A percentile compares a stretch with the other conserved stretches of the same genome.
Conservation (phyloP, 2,329 filamentous ascomycete genomes). For the Fusarium torreyae region DNA sequence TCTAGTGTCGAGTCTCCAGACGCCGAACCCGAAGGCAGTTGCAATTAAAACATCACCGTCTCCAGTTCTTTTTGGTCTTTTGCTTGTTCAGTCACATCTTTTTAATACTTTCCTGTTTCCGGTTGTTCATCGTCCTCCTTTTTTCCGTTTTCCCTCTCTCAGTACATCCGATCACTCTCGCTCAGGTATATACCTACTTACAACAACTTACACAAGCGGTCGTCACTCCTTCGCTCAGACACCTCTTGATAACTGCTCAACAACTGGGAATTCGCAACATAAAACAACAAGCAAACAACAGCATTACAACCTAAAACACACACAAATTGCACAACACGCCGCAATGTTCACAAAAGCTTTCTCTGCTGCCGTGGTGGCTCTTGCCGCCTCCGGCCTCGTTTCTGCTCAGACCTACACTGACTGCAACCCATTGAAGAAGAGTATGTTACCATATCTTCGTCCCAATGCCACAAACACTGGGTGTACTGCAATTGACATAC, state of each 20-base stretch:
- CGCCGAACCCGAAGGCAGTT: constrained; percentile 21
- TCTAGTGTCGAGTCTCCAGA: constrained; percentile 26
- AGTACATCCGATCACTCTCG: constrained; percentile 25
- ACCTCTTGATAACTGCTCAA: constrained; percentile 30
- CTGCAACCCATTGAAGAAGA: constrained; percentile 69
- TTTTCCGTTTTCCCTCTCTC: constrained; percentile 13
- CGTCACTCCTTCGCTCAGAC: constrained; percentile 37
- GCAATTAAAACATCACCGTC: constrained; percentile 44
- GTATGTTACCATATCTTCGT: constrained; percentile 50
- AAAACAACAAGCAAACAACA: constrained; percentile 27
- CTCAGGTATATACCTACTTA: constrained; percentile 27
- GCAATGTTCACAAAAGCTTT: constrained; percentile 63
- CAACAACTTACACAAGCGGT: constrained; percentile 33
- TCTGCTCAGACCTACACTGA: constrained; percentile 69
- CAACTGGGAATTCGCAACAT: constrained; percentile 10
- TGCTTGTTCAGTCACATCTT: constrained; percentile 4
- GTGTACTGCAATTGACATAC: neutral
- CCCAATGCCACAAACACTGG: neutral
- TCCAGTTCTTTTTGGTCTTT: constrained; percentile 24
- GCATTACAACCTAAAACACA: constrained; percentile 2
- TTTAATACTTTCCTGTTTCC: constrained; percentile 41
- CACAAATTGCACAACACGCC: constrained; percentile 24
- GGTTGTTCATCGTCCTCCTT: constrained; percentile 6
- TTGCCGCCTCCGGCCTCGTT: constrained; percentile 65
- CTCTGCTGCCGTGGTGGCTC: constrained; percentile 62